A percentile compares a stretch with the other conserved stretches of the same genome.
Conservation (phyloP, 768 basidiomycete genomes). For the Boletellus sp. region DNA sequence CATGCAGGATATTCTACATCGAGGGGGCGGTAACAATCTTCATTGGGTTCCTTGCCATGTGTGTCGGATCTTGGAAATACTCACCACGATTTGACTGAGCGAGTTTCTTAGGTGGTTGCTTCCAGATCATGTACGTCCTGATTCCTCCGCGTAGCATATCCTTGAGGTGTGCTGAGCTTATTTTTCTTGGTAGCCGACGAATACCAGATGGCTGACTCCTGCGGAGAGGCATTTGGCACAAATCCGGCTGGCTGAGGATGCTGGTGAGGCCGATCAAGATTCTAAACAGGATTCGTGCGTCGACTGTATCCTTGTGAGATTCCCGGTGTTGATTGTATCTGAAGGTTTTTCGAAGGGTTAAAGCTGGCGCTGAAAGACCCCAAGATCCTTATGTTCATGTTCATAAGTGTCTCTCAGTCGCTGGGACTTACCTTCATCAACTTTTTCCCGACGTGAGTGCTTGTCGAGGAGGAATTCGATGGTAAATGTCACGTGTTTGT, state of each 20-base stretch:
- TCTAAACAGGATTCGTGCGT: too few species aligned
- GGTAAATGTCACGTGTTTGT: too few species aligned
- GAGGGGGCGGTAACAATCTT: slow-evolving; percentile 64
- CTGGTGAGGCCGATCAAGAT: too few species aligned
- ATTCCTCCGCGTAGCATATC: neutral
- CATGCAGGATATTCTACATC: slow-evolving; percentile 63
- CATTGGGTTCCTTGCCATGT: slow-evolving; percentile 56
- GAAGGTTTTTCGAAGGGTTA: too few species aligned
- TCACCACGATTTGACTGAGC: neutral
- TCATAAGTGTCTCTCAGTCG: too few species aligned
- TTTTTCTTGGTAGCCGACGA: slow-evolving; percentile 43
- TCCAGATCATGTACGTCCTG: slow-evolving; percentile 53
- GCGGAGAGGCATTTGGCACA: slow-evolving; percentile 49
- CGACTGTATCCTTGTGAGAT: neutral
- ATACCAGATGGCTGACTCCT: slow-evolving; percentile 55
- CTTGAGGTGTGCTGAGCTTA: neutral
- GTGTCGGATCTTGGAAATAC: neutral
- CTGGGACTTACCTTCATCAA: too few species aligned
- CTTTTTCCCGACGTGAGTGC: too few species aligned
- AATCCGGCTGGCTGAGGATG: too few species aligned
- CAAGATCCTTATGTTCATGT: too few species aligned
- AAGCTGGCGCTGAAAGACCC: too few species aligned
- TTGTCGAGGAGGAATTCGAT: too few species aligned
- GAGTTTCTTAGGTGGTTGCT: slow-evolving; percentile 44
- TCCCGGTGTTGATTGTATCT: too few species aligned